Evolutionary conservation across 108 stramenopile genomes (phyloP).

Genomic region (Skeletonema menzelii): DNA sequence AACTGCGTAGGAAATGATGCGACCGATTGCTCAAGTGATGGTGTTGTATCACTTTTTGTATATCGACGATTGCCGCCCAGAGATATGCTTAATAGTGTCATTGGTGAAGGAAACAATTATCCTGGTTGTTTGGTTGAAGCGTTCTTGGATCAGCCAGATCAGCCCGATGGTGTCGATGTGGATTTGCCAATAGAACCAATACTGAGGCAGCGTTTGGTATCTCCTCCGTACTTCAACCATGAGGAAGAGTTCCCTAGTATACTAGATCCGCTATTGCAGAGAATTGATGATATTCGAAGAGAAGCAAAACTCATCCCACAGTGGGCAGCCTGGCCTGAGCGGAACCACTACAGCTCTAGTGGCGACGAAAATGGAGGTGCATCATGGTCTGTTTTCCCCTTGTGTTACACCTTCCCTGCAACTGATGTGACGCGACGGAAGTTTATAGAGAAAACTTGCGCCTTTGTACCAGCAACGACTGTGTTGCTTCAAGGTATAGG

Average conservation of each 20-base stretch:
- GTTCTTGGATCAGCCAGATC: slow-evolving; percentile 13
- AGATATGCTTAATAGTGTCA: slow-evolving; percentile 1
- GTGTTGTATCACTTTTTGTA: slow-evolving; percentile 17
- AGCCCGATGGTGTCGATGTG: slow-evolving; percentile 10
- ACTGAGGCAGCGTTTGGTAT: slow-evolving; percentile 51
- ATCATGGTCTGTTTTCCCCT: slow-evolving; percentile 92
- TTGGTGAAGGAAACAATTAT: background rate
- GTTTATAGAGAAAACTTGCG: slow-evolving; percentile 79
- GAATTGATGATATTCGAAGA: slow-evolving; percentile 47
- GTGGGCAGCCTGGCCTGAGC: slow-evolving; percentile 95
- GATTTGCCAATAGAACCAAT: slow-evolving; percentile 19
- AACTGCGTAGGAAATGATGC: slow-evolving; percentile 7
- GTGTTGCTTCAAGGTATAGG: slow-evolving; percentile 50
- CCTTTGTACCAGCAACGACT: slow-evolving; percentile 80
- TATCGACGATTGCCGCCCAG: slow-evolving; percentile 28
- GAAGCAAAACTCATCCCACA: slow-evolving; percentile 67
- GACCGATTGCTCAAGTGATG: slow-evolving; percentile 3
- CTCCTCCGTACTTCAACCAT: slow-evolving; percentile 65
- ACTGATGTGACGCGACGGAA: slow-evolving; percentile 57
- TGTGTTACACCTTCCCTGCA: slow-evolving; percentile 94
- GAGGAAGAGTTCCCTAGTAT: slow-evolving; percentile 48
- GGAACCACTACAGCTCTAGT: slow-evolving; percentile 67
- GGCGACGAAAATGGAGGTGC: slow-evolving; percentile 25
- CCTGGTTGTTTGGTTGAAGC: slow-evolving; percentile 73
- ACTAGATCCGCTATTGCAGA: slow-evolving; percentile 44